Base-by-base conservation (phyloP, 768 basidiomycete species). In the Hypsizygus marmoreus region DNA sequence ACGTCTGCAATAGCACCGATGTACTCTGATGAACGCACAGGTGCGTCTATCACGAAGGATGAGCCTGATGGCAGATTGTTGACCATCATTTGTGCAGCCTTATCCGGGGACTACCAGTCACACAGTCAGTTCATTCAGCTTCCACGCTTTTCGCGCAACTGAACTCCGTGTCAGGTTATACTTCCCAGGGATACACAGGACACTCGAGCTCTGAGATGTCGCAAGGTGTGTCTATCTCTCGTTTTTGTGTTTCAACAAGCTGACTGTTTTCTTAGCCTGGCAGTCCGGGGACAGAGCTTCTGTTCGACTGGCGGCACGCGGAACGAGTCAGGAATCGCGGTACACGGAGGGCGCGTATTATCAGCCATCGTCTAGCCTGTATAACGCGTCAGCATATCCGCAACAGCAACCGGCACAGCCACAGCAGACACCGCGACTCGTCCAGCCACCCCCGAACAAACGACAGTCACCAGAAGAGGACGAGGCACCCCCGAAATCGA, bases 1-100 rank as follows among this genome's bases (percentile, higher is more conserved):
- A 59, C 72, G n/a, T 65, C 74, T 43, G 67, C 67, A 38, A 59
- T 78, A 29, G 49, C 74, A 6, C 70, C 73, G 54, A 71, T 77
- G 61, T 81, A 77, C 62, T 74, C 81, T 44, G 80, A 78, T 54
- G 80, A 83, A 55, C 76, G 80, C 49, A 73, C 77, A 42, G 72
- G 83, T 82, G 57, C 58, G 75, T 63, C 47, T 40, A 38, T 26
- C 23, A 48, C 39, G 24, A 33, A 37, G 39, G 14, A 37, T 43
- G n/a, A 39, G 44, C 14, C 14, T 30, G 41, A 44, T 51, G 48
- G 51, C 49, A 25, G 24, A 14, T 38, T 33, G 16, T 34, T 51
- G 47, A 51, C 40, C 28, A 20, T n/a, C 33, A 14, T 43, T 45
- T 47, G 28, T 23, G 12, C 59, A 74, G 74, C 71, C 37, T 57